Percentiles rank a stretch among this genome's conserved stretches.
phyloP scores from a whole-genome alignment of 331 rosid genomes.

The Quercus lobata region DNA sequence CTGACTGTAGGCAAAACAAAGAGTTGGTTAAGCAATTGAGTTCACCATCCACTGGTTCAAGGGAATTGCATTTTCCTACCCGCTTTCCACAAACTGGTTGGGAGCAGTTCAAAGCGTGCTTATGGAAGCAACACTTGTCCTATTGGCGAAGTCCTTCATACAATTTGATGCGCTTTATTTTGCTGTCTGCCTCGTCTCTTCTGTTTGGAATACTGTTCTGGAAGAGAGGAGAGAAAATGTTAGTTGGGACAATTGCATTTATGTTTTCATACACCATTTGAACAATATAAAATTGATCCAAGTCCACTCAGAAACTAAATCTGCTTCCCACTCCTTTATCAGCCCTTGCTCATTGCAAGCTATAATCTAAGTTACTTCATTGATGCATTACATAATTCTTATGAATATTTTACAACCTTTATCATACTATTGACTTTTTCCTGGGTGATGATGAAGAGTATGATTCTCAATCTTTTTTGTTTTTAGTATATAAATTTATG shows the following conservation, averaged over 20 bases:
- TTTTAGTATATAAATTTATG: neutral
- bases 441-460: too few relatives aligned
- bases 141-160: conserved; percentile 91
- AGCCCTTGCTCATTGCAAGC: too few relatives aligned
- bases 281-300: too few relatives aligned
- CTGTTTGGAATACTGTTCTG: conserved; percentile 70
- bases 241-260: conserved; percentile 7
- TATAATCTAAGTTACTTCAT: too few relatives aligned
- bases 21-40: conserved; percentile 61
- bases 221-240: conserved; percentile 73
- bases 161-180: conserved; percentile 58
- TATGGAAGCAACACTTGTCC: conserved; percentile 88
- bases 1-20: conserved; percentile 44
- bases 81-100: conserved; percentile 56
- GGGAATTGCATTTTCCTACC: conserved; percentile 60
- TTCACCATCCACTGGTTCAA: conserved; percentile 46
- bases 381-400: too few relatives aligned
- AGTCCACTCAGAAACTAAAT: too few relatives aligned
- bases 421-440: too few relatives aligned
- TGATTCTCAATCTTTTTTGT: too few relatives aligned
- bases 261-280: neutral
- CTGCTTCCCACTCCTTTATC: too few relatives aligned
- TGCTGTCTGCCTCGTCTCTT: conserved; percentile 51
- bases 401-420: too few relatives aligned
- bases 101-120: conserved; percentile 84